Evolutionary conservation across 257 asterid genomes (phyloP), one percentile per base, ranked within the genome.

Genomic region (Nyctanthes arbortristis): DNA sequence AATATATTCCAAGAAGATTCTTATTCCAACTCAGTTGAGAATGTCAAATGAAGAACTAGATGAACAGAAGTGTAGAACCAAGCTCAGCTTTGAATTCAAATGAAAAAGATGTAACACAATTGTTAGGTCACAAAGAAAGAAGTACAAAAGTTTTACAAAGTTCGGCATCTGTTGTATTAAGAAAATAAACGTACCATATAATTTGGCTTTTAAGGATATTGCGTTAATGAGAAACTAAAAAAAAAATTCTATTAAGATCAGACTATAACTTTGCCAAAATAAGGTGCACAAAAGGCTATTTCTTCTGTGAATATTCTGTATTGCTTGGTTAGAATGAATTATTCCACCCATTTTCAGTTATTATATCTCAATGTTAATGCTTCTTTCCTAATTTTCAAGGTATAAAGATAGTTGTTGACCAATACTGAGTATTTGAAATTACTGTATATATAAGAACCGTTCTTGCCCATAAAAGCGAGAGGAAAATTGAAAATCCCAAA

Each of bases 321-420:
- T 74, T 66, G 65, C 36, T 66, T 78, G 77, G 79, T 66, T 40
- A 70, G 57, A 45, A 68, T 40, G 27, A 60, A 58, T 63, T 79
- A 55, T 79, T 75, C 76, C 74, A 71, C 30, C n/a, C 45, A 67
- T 37, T 63, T 62, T 43, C n/a, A 70, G 32, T 22, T 59, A 47
- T 66, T 5, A 56, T 70, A n/a, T 5, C 28, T 16, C 29, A n/a
- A 34, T 7, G 24, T 7, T 16, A 2, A 7, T 2, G 9, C 11
- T 2, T 13, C 9, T 10, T 13, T 39, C 47, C 4, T 39, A 10
- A 12, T 39, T 40, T 40, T 14, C 16, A 2, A 40, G 52, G 22
- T 49, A 24, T 5, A 8, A 52, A 52, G 59, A n/a, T 52, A 52
- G 30, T 3, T 22, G 29, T 24, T 24, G 59, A 20, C 59, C 22